phyloP scores from a whole-genome alignment of 495 filamentous ascomycete genomes.

The Parathielavia hyrcaniae region DNA sequence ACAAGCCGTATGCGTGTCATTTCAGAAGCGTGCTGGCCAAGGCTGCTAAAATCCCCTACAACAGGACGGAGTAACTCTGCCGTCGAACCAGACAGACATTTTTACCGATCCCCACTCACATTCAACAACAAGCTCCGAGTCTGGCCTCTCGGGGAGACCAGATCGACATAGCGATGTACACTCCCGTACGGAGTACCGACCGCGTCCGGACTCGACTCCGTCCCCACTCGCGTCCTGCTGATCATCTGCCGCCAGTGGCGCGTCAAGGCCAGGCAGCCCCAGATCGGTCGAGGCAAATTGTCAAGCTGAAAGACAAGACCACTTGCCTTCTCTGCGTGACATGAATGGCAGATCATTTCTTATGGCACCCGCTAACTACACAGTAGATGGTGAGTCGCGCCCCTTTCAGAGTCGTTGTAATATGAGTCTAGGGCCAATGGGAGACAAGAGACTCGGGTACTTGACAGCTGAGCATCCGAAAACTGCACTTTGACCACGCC shows the following conservation, averaged over 20 bases:
- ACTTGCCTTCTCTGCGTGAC: neutral
- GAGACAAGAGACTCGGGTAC: neutral
- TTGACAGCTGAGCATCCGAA: neutral
- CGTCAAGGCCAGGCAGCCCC: neutral
- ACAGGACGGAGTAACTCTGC: too few relatives aligned
- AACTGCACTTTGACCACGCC: neutral
- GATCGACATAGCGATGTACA: too few relatives aligned
- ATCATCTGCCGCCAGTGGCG: neutral
- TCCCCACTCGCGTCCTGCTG: neutral
- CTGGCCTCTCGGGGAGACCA: neutral
- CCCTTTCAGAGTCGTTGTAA: neutral
- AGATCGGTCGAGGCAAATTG: neutral
- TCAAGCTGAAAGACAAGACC: neutral
- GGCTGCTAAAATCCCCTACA: too few relatives aligned
- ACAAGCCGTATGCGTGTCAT: neutral
- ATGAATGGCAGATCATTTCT: neutral
- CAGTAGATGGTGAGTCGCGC: neutral
- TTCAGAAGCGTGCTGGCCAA: too few relatives aligned
- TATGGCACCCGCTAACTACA: too few relatives aligned
- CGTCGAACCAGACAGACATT: too few relatives aligned
- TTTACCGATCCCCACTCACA: neutral
- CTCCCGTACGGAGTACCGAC: too few relatives aligned
- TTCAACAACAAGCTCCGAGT: slow-evolving; percentile 9
- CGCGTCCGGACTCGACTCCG: neutral
- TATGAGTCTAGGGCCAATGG: slow-evolving; percentile 2